phyloP scores from a whole-genome alignment of 768 basidiomycete genomes.

The Grammothele lineata region DNA sequence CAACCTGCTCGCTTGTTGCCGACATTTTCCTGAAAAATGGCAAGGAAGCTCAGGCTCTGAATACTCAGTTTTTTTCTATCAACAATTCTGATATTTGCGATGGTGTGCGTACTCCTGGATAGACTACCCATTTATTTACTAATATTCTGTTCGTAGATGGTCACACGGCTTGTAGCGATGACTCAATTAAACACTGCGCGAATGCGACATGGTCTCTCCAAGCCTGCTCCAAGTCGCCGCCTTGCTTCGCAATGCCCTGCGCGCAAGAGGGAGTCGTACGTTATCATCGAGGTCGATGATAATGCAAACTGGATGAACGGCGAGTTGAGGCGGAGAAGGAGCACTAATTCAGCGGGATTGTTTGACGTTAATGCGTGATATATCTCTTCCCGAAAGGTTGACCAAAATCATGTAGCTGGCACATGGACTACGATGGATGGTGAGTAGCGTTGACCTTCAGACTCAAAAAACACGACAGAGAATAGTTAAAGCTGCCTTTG shows the following conservation, averaged over 20 bases:
- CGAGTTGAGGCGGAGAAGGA: too few species aligned
- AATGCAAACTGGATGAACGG: too few species aligned
- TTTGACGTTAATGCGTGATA: too few species aligned
- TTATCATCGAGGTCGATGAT: too few species aligned
- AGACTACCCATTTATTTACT: neutral
- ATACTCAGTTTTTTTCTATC: conserved; percentile 40
- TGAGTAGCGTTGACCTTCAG: too few species aligned
- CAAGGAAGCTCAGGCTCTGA: conserved; percentile 46
- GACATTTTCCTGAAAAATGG: conserved; percentile 45
- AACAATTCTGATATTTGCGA: conserved; percentile 41
- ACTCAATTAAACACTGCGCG: conserved; percentile 37
- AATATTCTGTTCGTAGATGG: conserved; percentile 29
- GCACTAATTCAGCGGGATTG: too few species aligned
- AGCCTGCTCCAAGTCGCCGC: conserved; percentile 32
- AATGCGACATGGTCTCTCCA: conserved; percentile 37
- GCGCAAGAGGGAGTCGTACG: conserved; percentile 44
- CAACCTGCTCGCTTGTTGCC: conserved; percentile 30
- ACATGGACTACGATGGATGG: too few species aligned
- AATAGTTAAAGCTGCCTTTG: too few species aligned
- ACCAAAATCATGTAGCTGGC: too few species aligned
- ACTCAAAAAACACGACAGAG: too few species aligned
- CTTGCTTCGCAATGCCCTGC: conserved; percentile 53
- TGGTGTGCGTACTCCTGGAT: conserved; percentile 27
- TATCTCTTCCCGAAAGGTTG: too few species aligned
- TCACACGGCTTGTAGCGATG: conserved; percentile 41